Base-by-base conservation (phyloP, 2,329 filamentous ascomycete species). In the Colletotrichum phormii region DNA sequence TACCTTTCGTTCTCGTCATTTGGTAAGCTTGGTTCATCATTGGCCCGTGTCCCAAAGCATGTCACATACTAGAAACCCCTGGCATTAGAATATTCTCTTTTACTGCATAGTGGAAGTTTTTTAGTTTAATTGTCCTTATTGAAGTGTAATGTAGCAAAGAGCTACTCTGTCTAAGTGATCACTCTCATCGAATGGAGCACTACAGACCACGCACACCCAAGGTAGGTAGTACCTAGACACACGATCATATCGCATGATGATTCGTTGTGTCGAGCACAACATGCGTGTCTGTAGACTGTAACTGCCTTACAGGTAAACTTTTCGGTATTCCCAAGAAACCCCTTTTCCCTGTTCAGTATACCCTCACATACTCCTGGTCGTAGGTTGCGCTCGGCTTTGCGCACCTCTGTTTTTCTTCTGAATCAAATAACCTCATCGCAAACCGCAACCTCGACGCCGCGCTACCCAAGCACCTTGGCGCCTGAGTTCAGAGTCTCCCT, bases 251-350 rank as follows among this genome's bases (percentile, higher is more conserved):
- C 11, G 15, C 18, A 46, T 46, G 42, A 46, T 46, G 42, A 46
- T 46, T 51, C 60, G 26, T 51, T 46, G 60, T 26, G 59, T 26
- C 26, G 60, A 37, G 49, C 33, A 51, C 42, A 33, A 51, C 60
- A 51, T 62, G 37, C 31, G 49, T 24, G 60, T 12, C n/a, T 51
- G 60, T 24, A 63, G 37, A 63, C 42, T 51, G 42, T 63, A 33
- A 51, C 46, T 61, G 58, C 58, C 42, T 46, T 22, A 49, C 42
- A 51, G 42, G 42, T 63, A 51, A 63, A 63, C 60, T 53, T 63
- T 51, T 63, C 22, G 29, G 33, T 24, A 29, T 7, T 55, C 53
- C 42, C 60, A n/a, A 33, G 24, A 37, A 9, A 33, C 42, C 49
- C 26, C 49, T 51, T 51, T 18, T 49, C 18, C 42, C 8, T 49